These are phyloP conservation scores for Athelia psychrophila DNA, from an alignment of 1,284 basidiomycete genomes.

Conservation along the genomic window DNA sequence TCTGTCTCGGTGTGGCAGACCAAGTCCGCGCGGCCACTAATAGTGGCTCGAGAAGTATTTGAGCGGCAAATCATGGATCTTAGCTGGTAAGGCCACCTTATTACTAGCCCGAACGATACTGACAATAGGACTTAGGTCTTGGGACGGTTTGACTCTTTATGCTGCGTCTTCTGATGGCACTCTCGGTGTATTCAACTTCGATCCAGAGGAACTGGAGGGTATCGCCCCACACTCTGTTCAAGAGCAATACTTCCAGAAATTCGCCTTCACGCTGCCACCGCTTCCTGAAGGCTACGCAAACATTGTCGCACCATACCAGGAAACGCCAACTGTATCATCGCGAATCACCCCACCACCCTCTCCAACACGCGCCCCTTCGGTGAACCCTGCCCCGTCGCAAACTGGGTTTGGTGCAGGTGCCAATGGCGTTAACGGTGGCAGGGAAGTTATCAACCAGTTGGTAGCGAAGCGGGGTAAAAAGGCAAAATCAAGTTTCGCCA, in stretches of 20 bases:
- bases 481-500: constrained; percentile 49
- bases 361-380: constrained; percentile 27
- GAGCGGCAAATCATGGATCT: constrained; percentile 95
- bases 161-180: constrained; percentile 96
- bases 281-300: constrained; percentile 70
- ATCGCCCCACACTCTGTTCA: constrained; percentile 76
- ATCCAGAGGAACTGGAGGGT: constrained; percentile 77
- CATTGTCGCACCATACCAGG: constrained; percentile 26
- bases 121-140: constrained; percentile 55
- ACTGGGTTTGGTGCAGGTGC: constrained; percentile 23
- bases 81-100: constrained; percentile 67
- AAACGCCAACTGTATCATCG: constrained; percentile 19
- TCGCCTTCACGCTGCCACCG: constrained; percentile 66
- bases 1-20: constrained; percentile 94
- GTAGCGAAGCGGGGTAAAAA: constrained; percentile 77
- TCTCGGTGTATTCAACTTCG: constrained; percentile 85
- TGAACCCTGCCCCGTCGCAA: constrained; percentile 26
- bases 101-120: background rate
- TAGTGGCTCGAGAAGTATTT: constrained; percentile 93
- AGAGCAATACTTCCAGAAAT: constrained; percentile 76
- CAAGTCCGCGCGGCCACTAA: constrained; percentile 83
- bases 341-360: constrained; percentile 51
- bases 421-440: constrained; percentile 33
- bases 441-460: constrained; percentile 66
- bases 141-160: constrained; percentile 89